Base-by-base conservation (phyloP, 1,284 basidiomycete genomes). In the Tetrapyrgos nigripes region DNA sequence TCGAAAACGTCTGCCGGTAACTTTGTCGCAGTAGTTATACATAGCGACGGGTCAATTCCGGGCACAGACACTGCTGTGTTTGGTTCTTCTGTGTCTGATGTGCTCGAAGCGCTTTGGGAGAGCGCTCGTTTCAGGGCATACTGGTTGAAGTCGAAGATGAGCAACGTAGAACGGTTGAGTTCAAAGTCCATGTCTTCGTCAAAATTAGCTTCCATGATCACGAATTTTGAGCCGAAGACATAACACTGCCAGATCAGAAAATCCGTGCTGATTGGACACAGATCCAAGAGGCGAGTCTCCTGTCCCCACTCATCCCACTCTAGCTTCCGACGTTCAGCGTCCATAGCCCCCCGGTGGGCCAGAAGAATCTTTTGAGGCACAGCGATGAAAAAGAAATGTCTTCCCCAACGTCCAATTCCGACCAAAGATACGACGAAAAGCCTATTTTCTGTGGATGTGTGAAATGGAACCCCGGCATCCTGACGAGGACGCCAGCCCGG, bases 161-260 rank as follows among this genome's bases (percentile, higher is more conserved):
- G 55, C 26, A 61, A 44, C 53, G 33, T 50, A 50, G 11, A 35
- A n/a, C 35, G 26, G 50, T n/a, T 50, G 26, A 10, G 55, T 50
- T 11, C 59, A 40, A 47, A 8, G 13, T 11, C 59, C 50, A 40
- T 37, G 45, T 60, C 37, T 11, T 40, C 37, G 37, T 40, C 37
- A 40, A 40, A 40, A 17, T 40, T 40, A 17, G 37, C 37, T 40
- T 57, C 55, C 2, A 75, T 71, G 59, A 80, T 58, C 13, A 50
- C 61, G 73, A 78, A 85, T 57, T 76, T 77, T 45, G 77, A 78
- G 14, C 86, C 86, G 65, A 78, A 80, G 26, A 86, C 80, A 64
- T 83, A 85, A 72, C 87, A 89, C 6, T 84, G 83, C 84, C 84
- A 89, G 19, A 75, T 68, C 17, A 69, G 57, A 33, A 79, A 80